These are phyloP conservation scores for Calycina marina DNA, from an alignment of 2,329 filamentous ascomycete species.

Conservation along the genomic window DNA sequence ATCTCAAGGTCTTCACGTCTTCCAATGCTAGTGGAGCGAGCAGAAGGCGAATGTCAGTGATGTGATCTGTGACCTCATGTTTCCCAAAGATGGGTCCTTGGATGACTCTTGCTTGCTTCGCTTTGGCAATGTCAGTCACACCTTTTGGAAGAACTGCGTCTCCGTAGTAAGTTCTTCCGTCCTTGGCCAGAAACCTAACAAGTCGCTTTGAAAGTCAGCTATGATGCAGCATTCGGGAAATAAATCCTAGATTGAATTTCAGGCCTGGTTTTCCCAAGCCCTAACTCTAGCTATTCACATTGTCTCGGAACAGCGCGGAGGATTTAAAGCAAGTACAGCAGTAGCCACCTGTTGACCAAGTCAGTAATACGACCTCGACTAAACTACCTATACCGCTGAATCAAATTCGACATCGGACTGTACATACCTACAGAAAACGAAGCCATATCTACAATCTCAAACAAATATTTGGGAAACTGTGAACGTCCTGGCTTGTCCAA, in stretches of 20 bases:
- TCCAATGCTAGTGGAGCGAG: slow-evolving; percentile 47
- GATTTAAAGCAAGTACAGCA: neutral
- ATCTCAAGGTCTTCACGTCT: slow-evolving; percentile 52
- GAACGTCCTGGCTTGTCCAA: too few species aligned
- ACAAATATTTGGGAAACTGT: too few species aligned
- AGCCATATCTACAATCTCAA: slow-evolving; percentile 25
- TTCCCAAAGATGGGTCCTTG: slow-evolving; percentile 51
- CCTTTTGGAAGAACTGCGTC: slow-evolving; percentile 55
- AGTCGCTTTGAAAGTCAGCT: slow-evolving; percentile 38
- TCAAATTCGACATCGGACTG: too few species aligned
- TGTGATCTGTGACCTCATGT: slow-evolving; percentile 46
- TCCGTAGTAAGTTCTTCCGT: slow-evolving; percentile 57
- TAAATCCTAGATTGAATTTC: too few species aligned
- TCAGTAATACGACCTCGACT: too few species aligned
- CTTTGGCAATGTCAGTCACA: slow-evolving; percentile 43
- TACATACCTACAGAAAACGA: slow-evolving; percentile 32
- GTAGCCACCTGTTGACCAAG: too few species aligned
- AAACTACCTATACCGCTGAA: too few species aligned
- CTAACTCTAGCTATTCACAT: too few species aligned
- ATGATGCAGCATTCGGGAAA: slow-evolving; percentile 1
- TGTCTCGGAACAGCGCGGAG: slow-evolving; percentile 2
- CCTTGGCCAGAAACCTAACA: slow-evolving; percentile 57
- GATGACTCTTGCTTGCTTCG: slow-evolving; percentile 46
- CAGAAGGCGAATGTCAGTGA: slow-evolving; percentile 40
- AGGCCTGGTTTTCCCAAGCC: too few species aligned